Base-by-base conservation (phyloP, 2,329 filamentous ascomycete genomes). In the Dichotomopilus funicola region DNA sequence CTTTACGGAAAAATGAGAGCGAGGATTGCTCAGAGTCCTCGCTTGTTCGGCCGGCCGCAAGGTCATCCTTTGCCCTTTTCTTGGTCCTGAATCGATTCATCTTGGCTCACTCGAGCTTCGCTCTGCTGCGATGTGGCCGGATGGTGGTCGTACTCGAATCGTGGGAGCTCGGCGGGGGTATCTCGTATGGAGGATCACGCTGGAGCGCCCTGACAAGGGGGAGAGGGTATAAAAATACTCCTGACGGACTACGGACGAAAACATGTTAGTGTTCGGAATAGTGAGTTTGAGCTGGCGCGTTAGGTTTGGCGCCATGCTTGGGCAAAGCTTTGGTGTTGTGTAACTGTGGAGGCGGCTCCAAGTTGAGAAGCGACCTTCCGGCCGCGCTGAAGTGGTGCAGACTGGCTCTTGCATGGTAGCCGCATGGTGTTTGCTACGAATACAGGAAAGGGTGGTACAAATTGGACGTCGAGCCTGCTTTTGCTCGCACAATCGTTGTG, bases 21-120 rank as follows among this genome's bases (percentile, higher is more conserved):
- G 78, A 74, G 1, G 75, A 75, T 50, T 82, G 59, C 49, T 68
- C 82, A 11, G 76, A 75, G 19, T 85, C 82, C 33, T 78, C 75
- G 2, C 80, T 81, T 10, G 78, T 71, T 10, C 73, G 72, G 40
- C 69, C 62, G n/a, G 69, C 59, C 40, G 68, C 65, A 42, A 68
- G 63, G 7, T 81, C 79, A 48, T 86, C 84, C 73, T 81, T 82
- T 53, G 70, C 79, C 78, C 83, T 87, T 76, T 85, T 90, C 73
- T 86, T 86, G 49, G 77, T 84, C 64, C 88, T 78, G 67, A 91
- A 89, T 54, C 88, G 83, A 73, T 92, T 91, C 88, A 91, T 91
- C 9, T 54, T 70, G 64, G 38, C 27, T 11, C 5, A 19, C 9
- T 33, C 13, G 34, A 38, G 7, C 13, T 12, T 38, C 10, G 49